Conservation (phyloP, 192 early-diverging fungal species). For the Umbelopsis sp. region DNA sequence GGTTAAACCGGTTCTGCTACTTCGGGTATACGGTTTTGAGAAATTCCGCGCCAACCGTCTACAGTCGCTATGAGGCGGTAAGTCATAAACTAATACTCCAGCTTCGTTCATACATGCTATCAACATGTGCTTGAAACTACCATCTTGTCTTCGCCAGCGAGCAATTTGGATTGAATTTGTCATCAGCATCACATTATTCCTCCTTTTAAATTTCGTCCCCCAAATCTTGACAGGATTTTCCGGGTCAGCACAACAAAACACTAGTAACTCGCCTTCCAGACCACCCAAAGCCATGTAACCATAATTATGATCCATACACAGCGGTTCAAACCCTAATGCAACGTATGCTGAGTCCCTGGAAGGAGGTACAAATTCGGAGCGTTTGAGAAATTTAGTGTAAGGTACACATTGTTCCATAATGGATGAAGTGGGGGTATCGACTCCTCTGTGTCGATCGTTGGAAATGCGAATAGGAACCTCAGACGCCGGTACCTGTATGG, state of each 20-base stretch:
- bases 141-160: constrained; percentile 16
- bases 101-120: constrained; percentile 42
- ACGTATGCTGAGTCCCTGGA: constrained; percentile 26
- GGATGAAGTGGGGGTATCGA: background rate
- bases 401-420: constrained; percentile 18
- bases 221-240: constrained; percentile 35
- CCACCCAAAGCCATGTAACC: constrained; percentile 53
- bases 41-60: background rate
- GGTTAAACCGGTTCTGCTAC: background rate
- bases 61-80: constrained; percentile 34
- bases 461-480: background rate
- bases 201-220: constrained; percentile 39
- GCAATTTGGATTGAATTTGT: constrained; percentile 38
- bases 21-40: background rate
- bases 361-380: constrained; percentile 23
- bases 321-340: constrained; percentile 39
- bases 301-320: constrained; percentile 48
- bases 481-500: background rate
- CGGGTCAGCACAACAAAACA: constrained; percentile 45
- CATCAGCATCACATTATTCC: constrained; percentile 30
- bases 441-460: background rate
- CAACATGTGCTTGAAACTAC: constrained; percentile 21
- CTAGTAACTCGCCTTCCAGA: constrained; percentile 38
- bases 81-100: constrained; percentile 32
- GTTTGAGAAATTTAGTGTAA: constrained; percentile 32